Base-by-base conservation (phyloP, 768 basidiomycete species). In the Tephrocybe sp. region DNA sequence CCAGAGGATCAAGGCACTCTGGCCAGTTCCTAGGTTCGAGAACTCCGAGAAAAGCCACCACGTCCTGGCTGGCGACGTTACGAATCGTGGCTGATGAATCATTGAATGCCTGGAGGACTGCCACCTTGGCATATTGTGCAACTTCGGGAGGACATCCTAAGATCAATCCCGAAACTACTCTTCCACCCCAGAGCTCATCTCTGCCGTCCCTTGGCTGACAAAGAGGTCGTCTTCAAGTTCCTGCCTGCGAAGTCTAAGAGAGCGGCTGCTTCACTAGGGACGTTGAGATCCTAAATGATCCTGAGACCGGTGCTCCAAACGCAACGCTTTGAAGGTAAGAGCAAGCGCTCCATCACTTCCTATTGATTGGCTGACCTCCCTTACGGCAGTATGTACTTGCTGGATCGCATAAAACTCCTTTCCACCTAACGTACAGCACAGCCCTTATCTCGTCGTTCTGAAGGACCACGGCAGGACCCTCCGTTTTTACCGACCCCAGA, bases 1-100 rank as follows among this genome's bases (percentile, higher is more conserved):
- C 84, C 25, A 99, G 80, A 56, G 89, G 82, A 63, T 86, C 83
- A 39, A 99, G 74, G 60, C 92, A 97, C 70, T 98, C 92, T 39
- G 95, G 90, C 97, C 97, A 99, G 62, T 88, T 92, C 63, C 77
- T 87, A 2, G 93, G 90, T 62, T 96, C 94, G 44, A 96, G 74
- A 31, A 86, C 87, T 42, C 87, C 87, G 51, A 98, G 81, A 61
- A 98, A 84, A 28, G 89, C 80, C 42, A 94, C 91, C 59, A 99
- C 86, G 67, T 91, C 94, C 62, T 96, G 91, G 49, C 91, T 89
- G 5, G 92, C 92, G 9, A 94, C 94, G 65, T 91, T 94, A 59
- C 95, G 85, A 68, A 98, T 87, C 83, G 97, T 90, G 60, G 84
- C 73, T 52, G 87, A 86, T 21, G 77, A 67, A 68, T 95, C 90